Evolutionary conservation across 148 eudicot species (phyloP).

Genomic region (Rhododendron griersonianum): DNA sequence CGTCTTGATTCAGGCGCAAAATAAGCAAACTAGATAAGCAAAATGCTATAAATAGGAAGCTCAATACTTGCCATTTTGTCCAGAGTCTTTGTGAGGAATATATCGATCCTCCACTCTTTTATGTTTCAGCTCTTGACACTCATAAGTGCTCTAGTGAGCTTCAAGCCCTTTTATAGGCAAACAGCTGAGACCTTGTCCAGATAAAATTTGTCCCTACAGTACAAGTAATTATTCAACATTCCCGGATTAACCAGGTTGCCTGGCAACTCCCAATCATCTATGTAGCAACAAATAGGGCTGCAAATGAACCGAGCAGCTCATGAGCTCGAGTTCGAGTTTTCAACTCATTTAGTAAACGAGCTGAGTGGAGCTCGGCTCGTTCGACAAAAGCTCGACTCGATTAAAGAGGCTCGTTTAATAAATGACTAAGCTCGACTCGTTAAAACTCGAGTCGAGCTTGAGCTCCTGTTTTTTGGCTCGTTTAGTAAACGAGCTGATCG

Average conservation of each 20-base stretch:
- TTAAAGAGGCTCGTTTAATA: too few species aligned
- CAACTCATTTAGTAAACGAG: too few species aligned
- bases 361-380: too few species aligned
- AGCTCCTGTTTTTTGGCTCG: too few species aligned
- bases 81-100: background rate
- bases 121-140: conserved; percentile 11
- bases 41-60: background rate
- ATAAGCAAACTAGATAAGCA: background rate
- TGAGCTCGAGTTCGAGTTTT: too few species aligned
- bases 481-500: too few species aligned
- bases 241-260: background rate
- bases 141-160: background rate
- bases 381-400: too few species aligned
- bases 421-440: too few species aligned
- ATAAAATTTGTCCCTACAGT: background rate
- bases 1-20: background rate
- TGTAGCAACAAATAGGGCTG: background rate
- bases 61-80: background rate
- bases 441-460: too few species aligned
- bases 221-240: too few species aligned
- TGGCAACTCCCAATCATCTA: background rate
- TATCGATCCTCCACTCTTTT: conserved; percentile 5
- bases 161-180: conserved; percentile 41
- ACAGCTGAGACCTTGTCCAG: background rate
- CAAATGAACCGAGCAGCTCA: too few species aligned